These are phyloP conservation scores for Suillus luteus DNA, from an alignment of 768 basidiomycete genomes.

Conservation along the genomic window DNA sequence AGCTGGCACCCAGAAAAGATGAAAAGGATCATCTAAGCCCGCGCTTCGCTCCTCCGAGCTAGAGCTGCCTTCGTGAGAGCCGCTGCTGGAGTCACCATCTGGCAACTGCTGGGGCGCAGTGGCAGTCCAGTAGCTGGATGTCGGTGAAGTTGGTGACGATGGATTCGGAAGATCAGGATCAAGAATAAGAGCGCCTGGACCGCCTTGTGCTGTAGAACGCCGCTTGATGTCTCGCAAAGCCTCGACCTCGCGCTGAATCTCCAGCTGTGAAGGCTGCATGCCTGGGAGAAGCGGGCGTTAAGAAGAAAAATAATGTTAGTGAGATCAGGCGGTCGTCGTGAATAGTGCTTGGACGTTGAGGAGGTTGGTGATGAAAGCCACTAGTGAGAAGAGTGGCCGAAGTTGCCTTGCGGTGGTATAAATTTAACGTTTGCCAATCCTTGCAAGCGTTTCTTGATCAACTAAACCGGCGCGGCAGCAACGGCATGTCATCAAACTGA, in stretches of 20 bases:
- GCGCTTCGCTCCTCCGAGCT: constrained; percentile 35
- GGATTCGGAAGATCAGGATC: constrained; percentile 91
- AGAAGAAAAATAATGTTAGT: constrained; percentile 16
- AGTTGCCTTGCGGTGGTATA: constrained; percentile 8
- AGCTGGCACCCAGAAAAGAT: constrained; percentile 99
- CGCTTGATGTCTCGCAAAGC: constrained; percentile 81
- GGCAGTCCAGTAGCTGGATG: constrained; percentile 51
- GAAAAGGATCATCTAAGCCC: constrained; percentile 76
- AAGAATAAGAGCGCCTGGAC: constrained; percentile 79
- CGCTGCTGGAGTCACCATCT: constrained; percentile 47
- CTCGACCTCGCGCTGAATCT: constrained; percentile 87
- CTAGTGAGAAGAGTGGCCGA: constrained; percentile 10
- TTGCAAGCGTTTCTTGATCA: constrained; percentile 3
- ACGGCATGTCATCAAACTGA: constrained; percentile 13
- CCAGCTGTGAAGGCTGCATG: constrained; percentile 80
- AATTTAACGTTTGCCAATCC: constrained; percentile 7
- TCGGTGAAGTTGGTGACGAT: constrained; percentile 60
- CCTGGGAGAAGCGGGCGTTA: constrained; percentile 10
- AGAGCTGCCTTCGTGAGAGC: constrained; percentile 42
- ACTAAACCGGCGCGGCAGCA: constrained; percentile 9
- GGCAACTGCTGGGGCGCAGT: constrained; percentile 37
- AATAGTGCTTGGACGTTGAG: constrained; percentile 16
- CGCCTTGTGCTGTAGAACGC: constrained; percentile 72
- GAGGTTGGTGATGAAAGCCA: constrained; percentile 12
- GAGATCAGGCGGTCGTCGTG: constrained; percentile 15